phyloP scores from a whole-genome alignment of 768 basidiomycete species.

The Saitozyma sp. region DNA sequence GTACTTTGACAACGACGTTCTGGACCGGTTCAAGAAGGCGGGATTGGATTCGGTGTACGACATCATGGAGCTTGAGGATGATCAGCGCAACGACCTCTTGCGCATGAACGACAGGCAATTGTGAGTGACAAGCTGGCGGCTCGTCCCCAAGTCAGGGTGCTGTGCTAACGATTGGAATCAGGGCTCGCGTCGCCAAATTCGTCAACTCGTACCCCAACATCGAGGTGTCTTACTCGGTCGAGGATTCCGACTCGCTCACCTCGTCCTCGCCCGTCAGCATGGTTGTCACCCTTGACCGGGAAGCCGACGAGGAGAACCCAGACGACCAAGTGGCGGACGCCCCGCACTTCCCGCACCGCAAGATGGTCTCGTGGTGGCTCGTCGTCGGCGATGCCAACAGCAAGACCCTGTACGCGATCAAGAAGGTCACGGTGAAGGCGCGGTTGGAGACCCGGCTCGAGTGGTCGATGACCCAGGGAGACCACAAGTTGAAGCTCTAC shows the following conservation, averaged over 20 bases:
- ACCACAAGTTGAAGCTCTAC: constrained; percentile 75
- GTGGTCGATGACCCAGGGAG: constrained; percentile 81
- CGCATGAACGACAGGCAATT: constrained; percentile 84
- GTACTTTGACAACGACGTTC: constrained; percentile 86
- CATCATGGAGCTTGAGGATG: constrained; percentile 97
- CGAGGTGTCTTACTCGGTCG: constrained; percentile 84
- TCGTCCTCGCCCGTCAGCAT: constrained; percentile 81
- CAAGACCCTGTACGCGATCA: constrained; percentile 79
- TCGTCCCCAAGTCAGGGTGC: neutral
- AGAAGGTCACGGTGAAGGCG: constrained; percentile 75
- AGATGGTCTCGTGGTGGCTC: constrained; percentile 96
- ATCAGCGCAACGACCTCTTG: constrained; percentile 73
- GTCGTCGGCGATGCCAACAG: constrained; percentile 75
- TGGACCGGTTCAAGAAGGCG: constrained; percentile 79
- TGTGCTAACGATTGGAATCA: constrained; percentile 47
- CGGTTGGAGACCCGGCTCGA: constrained; percentile 81
- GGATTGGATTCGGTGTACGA: constrained; percentile 90
- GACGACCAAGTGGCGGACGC: constrained; percentile 85
- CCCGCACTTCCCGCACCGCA: constrained; percentile 85
- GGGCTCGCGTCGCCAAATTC: constrained; percentile 90
- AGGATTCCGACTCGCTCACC: constrained; percentile 74
- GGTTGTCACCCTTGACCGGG: constrained; percentile 74
- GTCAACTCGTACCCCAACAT: constrained; percentile 98
- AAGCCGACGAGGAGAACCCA: constrained; percentile 64
- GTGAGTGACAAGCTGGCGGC: constrained; percentile 57